Base-by-base conservation (phyloP, 2,329 filamentous ascomycete genomes). In the Phialophora verrucosa region DNA sequence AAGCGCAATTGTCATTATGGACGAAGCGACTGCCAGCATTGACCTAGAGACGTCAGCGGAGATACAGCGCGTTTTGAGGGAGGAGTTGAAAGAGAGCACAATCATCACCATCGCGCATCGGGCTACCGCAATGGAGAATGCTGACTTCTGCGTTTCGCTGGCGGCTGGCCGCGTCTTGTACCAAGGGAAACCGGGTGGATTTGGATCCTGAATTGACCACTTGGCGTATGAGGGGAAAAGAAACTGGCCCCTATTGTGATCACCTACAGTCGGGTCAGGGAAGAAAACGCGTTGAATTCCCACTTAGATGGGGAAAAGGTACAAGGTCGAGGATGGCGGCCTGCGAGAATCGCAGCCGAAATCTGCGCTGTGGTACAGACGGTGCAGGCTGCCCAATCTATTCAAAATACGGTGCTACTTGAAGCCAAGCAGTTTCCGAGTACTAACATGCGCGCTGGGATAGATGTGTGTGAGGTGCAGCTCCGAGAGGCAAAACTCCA, bases 31-130 rank as follows among this genome's bases (percentile, higher is more conserved):
- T 1, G 87, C 87, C 2, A 87, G 84, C 57, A 87, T 89, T 68
- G 88, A 90, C 74, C 81, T 83, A 60, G 85, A 88, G 68, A 89
- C 87, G 0, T 85, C 87, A 17, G 72, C 77, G 72, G 75, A 83
- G 65, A 86, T 88, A 54, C 84, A 87, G 73, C 77, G 79, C 60
- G 79, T 87, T 20, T 73, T 88, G 73, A 78, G 84, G 55, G 83
- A 85, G 70, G 85, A 87, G 75, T 79, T 87, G 80, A 79, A 75
- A 57, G 65, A 66, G 49, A 85, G 83, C 67, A 90, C 88, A 0
- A 87, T 90, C 14, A 83, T 90, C 63, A 88, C 85, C 0, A 87
- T 90, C 76, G 88, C 87, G 23, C 88, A 90, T 80, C 81, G 88
- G 1, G 76, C 88, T 5, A 85, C 88, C 73, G 87, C 88, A 53